phyloP scores from a whole-genome alignment of 78 protist species.

The Blattamonas nauphoetae region DNA sequence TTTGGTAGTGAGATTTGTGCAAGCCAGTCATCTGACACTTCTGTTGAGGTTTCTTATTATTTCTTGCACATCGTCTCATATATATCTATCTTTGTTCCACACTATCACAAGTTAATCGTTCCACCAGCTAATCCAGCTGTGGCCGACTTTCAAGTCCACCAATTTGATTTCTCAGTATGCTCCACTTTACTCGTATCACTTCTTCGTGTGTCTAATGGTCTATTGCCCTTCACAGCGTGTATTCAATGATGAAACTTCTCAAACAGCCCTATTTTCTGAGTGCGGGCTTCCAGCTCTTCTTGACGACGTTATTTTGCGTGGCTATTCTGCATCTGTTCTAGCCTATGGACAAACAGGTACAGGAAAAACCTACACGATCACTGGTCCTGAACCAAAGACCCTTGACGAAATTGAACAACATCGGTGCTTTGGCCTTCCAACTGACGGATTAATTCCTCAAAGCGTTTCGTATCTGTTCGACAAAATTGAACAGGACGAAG shows the following conservation, averaged over 20 bases:
- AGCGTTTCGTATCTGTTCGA: not conserved
- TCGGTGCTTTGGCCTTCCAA: not conserved
- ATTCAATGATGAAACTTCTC: not conserved
- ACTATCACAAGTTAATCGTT: not conserved
- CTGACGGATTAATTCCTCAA: slow-evolving; percentile 1
- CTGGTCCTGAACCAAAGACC: not conserved
- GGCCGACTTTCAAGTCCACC: not conserved
- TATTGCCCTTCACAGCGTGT: not conserved
- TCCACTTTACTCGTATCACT: not conserved
- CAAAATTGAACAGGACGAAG: not conserved
- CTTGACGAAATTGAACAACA: not conserved
- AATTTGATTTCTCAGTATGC: not conserved
- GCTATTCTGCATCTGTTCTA: slow-evolving; percentile 10
- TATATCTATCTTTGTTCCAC: not conserved
- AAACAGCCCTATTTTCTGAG: not conserved
- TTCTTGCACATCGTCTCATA: not conserved
- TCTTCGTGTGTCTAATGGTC: not conserved
- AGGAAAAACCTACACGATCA: slow-evolving; percentile 21
- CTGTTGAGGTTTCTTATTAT: not conserved
- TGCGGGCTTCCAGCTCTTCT: not conserved
- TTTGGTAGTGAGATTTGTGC: not conserved
- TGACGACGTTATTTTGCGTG: not conserved
- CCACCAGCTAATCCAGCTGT: not conserved
- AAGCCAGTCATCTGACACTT: not conserved
- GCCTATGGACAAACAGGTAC: slow-evolving; percentile 24